Conservation (phyloP, 1,284 basidiomycete species). For the Cryptococcus sp. region DNA sequence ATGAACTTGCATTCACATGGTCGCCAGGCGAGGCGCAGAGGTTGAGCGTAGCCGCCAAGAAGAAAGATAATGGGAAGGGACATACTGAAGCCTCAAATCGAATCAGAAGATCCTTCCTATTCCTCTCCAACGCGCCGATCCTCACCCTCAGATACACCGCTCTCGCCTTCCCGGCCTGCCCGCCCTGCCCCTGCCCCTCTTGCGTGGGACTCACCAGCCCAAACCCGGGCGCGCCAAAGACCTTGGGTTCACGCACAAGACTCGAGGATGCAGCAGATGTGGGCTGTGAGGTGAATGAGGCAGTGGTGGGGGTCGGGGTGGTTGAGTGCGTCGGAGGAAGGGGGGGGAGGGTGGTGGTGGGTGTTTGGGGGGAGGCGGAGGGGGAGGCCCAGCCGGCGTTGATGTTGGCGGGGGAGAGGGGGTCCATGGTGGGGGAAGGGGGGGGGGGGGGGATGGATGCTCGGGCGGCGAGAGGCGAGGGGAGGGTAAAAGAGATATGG, state of each 20-base stretch:
- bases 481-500: not conserved
- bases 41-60: too few species aligned
- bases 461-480: not conserved
- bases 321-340: slow-evolving; percentile 2
- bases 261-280: not conserved
- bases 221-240: slow-evolving; percentile 42
- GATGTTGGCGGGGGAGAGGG: slow-evolving; percentile 16
- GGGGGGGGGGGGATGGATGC: not conserved
- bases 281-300: not conserved
- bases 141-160: slow-evolving; percentile 68
- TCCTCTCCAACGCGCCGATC: slow-evolving; percentile 84
- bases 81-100: slow-evolving; percentile 87
- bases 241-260: slow-evolving; percentile 34
- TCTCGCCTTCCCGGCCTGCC: slow-evolving; percentile 1
- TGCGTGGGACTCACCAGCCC: slow-evolving; percentile 26
- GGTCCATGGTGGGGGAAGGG: slow-evolving; percentile 15
- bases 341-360: not conserved
- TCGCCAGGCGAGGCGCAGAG: too few species aligned
- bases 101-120: slow-evolving; percentile 84
- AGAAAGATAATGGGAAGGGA: slow-evolving; percentile 12
- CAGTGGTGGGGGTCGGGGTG: slow-evolving; percentile 7
- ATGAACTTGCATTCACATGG: too few species aligned
- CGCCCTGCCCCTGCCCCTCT: not conserved
- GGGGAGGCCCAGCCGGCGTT: slow-evolving; percentile 18
- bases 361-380: not conserved